These are phyloP conservation scores for Stentor coeruleus DNA, from an alignment of 73 alveolate species.

Conservation along the genomic window DNA sequence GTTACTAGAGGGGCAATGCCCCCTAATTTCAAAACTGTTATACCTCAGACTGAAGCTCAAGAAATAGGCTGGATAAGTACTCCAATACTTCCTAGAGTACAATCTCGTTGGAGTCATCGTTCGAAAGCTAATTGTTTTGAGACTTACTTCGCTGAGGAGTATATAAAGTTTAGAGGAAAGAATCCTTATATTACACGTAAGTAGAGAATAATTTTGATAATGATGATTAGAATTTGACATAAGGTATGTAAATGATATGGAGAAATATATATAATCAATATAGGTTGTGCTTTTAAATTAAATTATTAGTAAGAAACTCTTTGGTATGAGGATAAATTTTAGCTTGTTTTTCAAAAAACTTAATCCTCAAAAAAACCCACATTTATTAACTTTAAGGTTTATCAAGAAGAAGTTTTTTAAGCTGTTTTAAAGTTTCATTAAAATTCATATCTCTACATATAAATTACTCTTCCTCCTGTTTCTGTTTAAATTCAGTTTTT, in stretches of 20 bases:
- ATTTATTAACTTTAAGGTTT: too few relatives aligned
- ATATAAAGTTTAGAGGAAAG: background rate
- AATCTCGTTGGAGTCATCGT: constrained; percentile 1
- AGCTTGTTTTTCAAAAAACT: too few relatives aligned
- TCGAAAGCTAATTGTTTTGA: background rate
- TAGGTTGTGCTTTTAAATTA: too few relatives aligned
- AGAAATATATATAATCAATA: too few relatives aligned
- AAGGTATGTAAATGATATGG: too few relatives aligned
- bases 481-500: background rate
- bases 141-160: constrained; percentile 26
- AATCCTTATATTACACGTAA: constrained; percentile 1
- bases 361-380: too few relatives aligned
- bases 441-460: background rate
- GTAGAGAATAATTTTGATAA: background rate
- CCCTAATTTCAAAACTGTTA: background rate
- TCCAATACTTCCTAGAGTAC: constrained; percentile 18
- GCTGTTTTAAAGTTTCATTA: background rate
- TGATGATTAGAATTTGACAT: too few relatives aligned
- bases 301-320: too few relatives aligned
- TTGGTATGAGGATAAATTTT: too few relatives aligned
- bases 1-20: background rate
- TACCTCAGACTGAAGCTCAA: constrained; percentile 17
- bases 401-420: too few relatives aligned
- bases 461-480: background rate
- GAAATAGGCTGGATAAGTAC: constrained; percentile 2